Evolutionary conservation across 345 rosid species (phyloP), one percentile per base, ranked within the genome.

Genomic region (Euclidium syriacum): DNA sequence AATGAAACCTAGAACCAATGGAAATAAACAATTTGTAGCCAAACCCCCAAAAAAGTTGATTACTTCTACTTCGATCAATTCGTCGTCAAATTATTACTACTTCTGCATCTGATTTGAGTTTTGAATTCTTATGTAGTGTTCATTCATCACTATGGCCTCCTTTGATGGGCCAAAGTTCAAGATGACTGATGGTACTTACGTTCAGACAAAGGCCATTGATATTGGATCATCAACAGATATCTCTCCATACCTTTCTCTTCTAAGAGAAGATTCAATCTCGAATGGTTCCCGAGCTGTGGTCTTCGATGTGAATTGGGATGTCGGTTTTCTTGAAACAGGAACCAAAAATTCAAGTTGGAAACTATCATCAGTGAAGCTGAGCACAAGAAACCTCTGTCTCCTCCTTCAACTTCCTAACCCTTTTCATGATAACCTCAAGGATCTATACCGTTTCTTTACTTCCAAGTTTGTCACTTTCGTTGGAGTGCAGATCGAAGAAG

Each of bases 401-500:
- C 14, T 68, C 29, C 67, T 68, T 25, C 0, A 39, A 51, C 61
- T 68, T 10, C 47, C 67, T 9, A 42, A 25, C 27, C 54, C 73
- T 6, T 59, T 52, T 14, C 67, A 59, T 3, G 73, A 68, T 16
- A 68, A 60, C 33, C 22, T 59, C 44, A 51, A 51, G 24, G 73
- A 68, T 51, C 66, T 68, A 0, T 51, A 50, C 61, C 67, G 67
- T 42, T 68, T 68, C 54, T 68, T 68, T 42, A 46, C 73, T 59
- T 68, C 73, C 12, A 68, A 68, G 40, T 68, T 68, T 6, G 73
- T 68, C 3, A 68, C 73, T 30, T 68, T 68, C 17, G 73, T 59
- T 14, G 73, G 73, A 2, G 67, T 68, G 9, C 67, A 60, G 67
- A 68, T 60, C 8, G 67, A 60, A 33, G 73, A 68, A 27, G 73